Evolutionary conservation across 345 rosid genomes (phyloP).

Genomic region (Ailanthus altissimus): DNA sequence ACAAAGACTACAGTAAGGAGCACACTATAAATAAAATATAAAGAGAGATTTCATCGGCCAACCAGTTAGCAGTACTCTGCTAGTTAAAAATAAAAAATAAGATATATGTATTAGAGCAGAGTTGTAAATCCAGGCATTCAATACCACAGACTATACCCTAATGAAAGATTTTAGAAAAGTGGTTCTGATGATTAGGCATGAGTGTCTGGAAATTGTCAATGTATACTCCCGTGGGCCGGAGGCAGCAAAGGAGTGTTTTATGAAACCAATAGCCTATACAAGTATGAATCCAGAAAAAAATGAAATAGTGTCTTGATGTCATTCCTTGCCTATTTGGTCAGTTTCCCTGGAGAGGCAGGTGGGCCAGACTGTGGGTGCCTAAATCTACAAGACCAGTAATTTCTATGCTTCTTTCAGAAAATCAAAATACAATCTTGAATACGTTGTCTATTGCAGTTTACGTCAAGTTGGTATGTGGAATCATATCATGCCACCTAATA

Average conservation of each 20-base stretch:
- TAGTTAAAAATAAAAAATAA: neutral
- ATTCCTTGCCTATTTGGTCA: neutral
- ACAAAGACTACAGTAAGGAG: neutral
- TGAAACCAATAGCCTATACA: neutral
- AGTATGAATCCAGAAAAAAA: neutral
- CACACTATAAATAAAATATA: neutral
- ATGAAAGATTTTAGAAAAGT: neutral
- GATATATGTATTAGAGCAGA: neutral
- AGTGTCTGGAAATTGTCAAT: too few relatives aligned
- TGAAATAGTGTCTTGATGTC: neutral
- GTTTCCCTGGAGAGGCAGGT: neutral
- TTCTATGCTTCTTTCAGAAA: neutral
- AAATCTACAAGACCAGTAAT: neutral
- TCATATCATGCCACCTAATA: neutral
- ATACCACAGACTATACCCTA: neutral
- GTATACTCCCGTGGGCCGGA: too few relatives aligned
- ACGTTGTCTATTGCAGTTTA: neutral
- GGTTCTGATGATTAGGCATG: too few relatives aligned
- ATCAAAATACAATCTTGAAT: neutral
- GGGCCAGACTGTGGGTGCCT: neutral
- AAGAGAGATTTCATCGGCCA: conserved; percentile 2
- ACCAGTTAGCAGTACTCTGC: neutral
- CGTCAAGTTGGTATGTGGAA: neutral
- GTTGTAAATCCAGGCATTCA: neutral
- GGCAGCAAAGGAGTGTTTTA: neutral